A percentile compares a stretch with the other conserved stretches of the same genome.
Evolutionary conservation across 768 basidiomycete species (phyloP).

Genomic region (Auricularia sp.): DNA sequence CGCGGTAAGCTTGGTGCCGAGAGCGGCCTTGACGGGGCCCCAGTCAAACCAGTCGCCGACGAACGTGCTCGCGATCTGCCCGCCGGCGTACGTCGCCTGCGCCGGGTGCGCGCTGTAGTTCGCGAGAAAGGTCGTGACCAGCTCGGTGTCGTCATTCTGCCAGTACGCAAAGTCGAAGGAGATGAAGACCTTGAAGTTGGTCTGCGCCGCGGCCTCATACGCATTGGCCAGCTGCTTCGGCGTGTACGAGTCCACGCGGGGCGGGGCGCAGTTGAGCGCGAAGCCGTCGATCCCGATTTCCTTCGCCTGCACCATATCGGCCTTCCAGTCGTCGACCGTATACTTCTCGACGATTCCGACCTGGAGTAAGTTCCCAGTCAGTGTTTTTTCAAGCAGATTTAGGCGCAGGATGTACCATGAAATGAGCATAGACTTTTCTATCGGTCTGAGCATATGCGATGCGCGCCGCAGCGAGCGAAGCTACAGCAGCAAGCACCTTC

Average conservation of each 20-base stretch:
- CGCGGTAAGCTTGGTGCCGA: not conserved
- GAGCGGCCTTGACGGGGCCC: not conserved
- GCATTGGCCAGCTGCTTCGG: not conserved
- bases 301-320: not conserved
- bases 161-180: constrained; percentile 1
- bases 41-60: constrained; percentile 1
- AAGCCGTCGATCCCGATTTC: not conserved
- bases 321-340: constrained; percentile 1
- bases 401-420: not conserved
- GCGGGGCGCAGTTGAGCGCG: constrained; percentile 1
- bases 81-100: not conserved
- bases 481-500: not conserved
- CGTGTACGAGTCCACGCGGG: constrained; percentile 1
- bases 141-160: not conserved
- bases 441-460: not conserved
- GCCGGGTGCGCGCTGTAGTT: constrained; percentile 1
- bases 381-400: not conserved
- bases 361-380: not conserved
- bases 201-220: not conserved
- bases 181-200: constrained; percentile 1
- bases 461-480: not conserved
- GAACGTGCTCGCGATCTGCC: constrained; percentile 1
- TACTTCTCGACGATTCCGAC: not conserved
- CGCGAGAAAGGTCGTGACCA: not conserved
- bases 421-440: not conserved